Evolutionary conservation across 306 rosid species (phyloP).

Genomic region (Vicia sativa): DNA sequence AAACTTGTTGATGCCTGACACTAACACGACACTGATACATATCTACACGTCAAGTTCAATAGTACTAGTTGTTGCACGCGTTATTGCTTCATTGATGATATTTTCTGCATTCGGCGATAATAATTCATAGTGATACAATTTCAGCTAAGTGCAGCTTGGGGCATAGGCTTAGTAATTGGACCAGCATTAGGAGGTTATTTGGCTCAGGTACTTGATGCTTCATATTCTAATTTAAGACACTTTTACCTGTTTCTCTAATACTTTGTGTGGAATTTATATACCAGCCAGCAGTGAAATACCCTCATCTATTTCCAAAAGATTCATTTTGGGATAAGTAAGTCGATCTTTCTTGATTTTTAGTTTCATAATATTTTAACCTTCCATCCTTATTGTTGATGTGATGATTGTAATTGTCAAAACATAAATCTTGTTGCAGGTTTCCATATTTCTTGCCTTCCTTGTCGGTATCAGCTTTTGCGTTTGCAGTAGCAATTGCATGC

Average conservation of each 20-base stretch:
- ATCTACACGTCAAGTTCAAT: too few species aligned
- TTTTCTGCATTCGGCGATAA: neutral
- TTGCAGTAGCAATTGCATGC: slow-evolving; percentile 40
- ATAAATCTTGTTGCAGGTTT: slow-evolving; percentile 42
- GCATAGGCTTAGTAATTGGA: slow-evolving; percentile 73
- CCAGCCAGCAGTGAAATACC: slow-evolving; percentile 79
- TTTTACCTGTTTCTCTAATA: slow-evolving; percentile 8
- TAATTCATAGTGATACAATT: slow-evolving; percentile 14
- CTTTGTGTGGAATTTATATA: slow-evolving; percentile 13
- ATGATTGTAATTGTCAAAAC: slow-evolving; percentile 13
- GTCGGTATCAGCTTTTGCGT: slow-evolving; percentile 37
- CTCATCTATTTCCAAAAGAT: slow-evolving; percentile 59
- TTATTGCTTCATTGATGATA: neutral
- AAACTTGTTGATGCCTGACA: neutral
- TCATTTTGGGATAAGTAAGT: slow-evolving; percentile 78
- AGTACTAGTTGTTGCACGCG: too few species aligned
- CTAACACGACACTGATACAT: neutral
- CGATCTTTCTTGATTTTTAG: neutral
- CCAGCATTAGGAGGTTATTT: slow-evolving; percentile 91
- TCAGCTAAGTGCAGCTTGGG: slow-evolving; percentile 85
- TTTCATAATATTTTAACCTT: neutral
- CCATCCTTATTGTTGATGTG: neutral
- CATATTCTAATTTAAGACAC: neutral
- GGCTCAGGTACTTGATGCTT: slow-evolving; percentile 62
- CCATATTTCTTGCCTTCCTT: slow-evolving; percentile 53